phyloP scores from a whole-genome alignment of 257 asterid species.

The Solanum pinnatisectum region DNA sequence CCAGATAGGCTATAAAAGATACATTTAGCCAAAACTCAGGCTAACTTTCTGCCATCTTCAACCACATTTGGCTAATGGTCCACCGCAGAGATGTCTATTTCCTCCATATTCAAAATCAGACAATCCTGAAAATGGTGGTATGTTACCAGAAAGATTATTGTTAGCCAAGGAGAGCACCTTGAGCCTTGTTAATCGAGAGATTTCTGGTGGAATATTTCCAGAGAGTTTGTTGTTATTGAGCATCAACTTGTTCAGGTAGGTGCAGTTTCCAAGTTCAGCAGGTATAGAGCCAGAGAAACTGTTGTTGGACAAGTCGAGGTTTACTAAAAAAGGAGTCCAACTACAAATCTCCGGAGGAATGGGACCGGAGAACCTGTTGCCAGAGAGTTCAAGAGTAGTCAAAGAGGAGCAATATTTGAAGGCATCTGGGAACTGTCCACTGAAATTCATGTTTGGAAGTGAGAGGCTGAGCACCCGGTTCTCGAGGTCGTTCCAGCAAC shows the following conservation, averaged over 20 bases:
- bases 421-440: conserved; percentile 39
- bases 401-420: conserved; percentile 44
- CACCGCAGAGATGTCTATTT: conserved; percentile 61
- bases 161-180: conserved; percentile 45
- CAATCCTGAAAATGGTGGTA: conserved; percentile 38
- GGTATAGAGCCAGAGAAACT: conserved; percentile 63
- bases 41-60: neutral
- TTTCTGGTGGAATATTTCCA: conserved; percentile 53
- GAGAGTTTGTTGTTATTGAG: conserved; percentile 45
- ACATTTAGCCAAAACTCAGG: neutral
- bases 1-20: neutral
- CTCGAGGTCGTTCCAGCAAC: conserved; percentile 73
- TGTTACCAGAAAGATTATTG: conserved; percentile 54
- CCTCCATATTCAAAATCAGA: conserved; percentile 40
- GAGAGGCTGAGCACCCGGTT: conserved; percentile 43
- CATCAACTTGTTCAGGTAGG: conserved; percentile 46
- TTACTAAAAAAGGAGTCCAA: conserved; percentile 70
- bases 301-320: conserved; percentile 58
- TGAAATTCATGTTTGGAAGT: conserved; percentile 51
- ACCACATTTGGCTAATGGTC: conserved; percentile 55
- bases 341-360: conserved; percentile 60
- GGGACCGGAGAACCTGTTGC: conserved; percentile 53
- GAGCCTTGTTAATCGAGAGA: conserved; percentile 50
- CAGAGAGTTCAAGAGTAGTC: conserved; percentile 41
- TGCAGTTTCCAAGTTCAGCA: conserved; percentile 46